Evolutionary conservation across 352 stramenopile genomes (phyloP), one percentile per base, ranked within the genome.

Genomic region (Thraustotheca clavata): DNA sequence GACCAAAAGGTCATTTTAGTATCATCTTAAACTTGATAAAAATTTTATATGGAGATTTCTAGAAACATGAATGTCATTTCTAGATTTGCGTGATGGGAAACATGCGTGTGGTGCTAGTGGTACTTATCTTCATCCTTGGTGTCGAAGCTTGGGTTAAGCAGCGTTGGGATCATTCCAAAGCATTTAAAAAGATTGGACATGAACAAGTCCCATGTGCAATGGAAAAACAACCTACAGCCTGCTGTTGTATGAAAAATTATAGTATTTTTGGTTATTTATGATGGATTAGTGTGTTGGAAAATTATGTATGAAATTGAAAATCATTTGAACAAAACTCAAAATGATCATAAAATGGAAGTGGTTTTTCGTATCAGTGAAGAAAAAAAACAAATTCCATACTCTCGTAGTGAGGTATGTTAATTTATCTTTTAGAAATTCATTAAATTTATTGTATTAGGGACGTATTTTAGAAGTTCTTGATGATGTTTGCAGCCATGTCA

Each of bases 391-490:
- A 79, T 93, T 62, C 87, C 81, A 66, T 93, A 81, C 57, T 88
- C 83, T 11, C 83, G 81, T 40, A 93, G 83, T 34, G 83, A 93
- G 69, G 81, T 86, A 12, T 1, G 6, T 9, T 27, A 14, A n/a
- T 18, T 12, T 50, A 20, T 46, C 14, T 54, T 54, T 27, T 59
- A 34, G 24, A 47, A 18, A 34, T 59, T 11, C 49, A 6, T 6
- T 14, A 6, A 50, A 50, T 6, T n/a, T 59, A 29, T 29, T 24
- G 16, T 31, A 54, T 39, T 32, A 89, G 79, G 80, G 70, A 27
- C 83, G 83, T 33, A 93, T 93, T 59, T 74, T 93, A 22, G 83
- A 93, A 71, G 81, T 93, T n/a, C 73, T 93, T 31, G 83, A 91
- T 63, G 71, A 71, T 11, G 75, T 93, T 12, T 93, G 81, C 48